A percentile compares a stretch with the other conserved stretches of the same genome.
These are phyloP conservation scores for Penicillium silybi DNA, from an alignment of 495 filamentous ascomycete species.

Conservation along the genomic window DNA sequence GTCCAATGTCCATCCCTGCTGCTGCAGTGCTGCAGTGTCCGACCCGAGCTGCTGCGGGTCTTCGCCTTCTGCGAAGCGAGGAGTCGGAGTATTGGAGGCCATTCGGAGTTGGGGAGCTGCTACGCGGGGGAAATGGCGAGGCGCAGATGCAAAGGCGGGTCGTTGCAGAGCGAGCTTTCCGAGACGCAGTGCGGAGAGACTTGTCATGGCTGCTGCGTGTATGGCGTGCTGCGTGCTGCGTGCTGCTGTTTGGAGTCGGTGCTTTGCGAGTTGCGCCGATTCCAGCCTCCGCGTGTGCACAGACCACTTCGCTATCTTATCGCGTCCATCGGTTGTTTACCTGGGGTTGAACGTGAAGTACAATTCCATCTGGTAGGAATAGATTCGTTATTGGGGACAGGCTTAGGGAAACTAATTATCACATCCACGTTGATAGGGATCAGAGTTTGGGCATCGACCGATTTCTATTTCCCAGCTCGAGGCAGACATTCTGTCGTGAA, in stretches of 20 bases:
- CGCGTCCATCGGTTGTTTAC: not conserved
- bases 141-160: not conserved
- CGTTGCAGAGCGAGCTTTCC: conserved; percentile 4
- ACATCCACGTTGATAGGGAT: too few relatives aligned
- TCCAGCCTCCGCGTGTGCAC: not conserved
- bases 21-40: conserved; percentile 22
- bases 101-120: conserved; percentile 11
- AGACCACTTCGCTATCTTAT: not conserved
- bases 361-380: too few relatives aligned
- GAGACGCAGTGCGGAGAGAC: conserved; percentile 10
- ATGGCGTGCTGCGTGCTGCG: not conserved
- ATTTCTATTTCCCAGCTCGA: too few relatives aligned
- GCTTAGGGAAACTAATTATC: too few relatives aligned
- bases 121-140: not conserved
- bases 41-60: conserved; percentile 26
- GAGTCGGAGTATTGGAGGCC: conserved; percentile 19
- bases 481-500: too few relatives aligned
- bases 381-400: too few relatives aligned
- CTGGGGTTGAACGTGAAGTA: not conserved
- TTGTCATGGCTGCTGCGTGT: not conserved
- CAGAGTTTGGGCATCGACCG: too few relatives aligned
- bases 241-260: not conserved
- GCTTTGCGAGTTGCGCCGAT: not conserved
- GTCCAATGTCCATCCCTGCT: conserved; percentile 39
- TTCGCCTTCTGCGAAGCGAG: conserved; percentile 35